phyloP scores from a whole-genome alignment of 306 rosid species.

The Prunus padus region DNA sequence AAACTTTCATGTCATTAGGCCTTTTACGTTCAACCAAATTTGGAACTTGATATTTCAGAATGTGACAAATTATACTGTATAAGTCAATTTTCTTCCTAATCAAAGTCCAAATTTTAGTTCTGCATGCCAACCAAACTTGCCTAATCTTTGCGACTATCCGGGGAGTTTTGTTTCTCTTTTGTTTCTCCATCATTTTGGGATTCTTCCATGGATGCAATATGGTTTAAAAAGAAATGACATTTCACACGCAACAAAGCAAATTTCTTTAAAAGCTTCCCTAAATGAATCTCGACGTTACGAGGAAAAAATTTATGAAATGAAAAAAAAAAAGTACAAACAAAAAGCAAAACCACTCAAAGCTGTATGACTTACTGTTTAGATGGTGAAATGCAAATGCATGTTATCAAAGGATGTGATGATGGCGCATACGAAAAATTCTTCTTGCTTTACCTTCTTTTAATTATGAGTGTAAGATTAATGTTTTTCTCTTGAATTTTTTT shows the following conservation, averaged over 20 bases:
- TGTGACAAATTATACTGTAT: not conserved
- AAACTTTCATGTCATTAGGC: not conserved
- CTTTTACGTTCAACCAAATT: not conserved
- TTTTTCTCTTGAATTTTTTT: too few relatives aligned
- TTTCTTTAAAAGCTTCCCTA: too few relatives aligned
- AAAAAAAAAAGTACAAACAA: too few relatives aligned
- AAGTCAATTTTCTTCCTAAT: not conserved
- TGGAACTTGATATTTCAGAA: not conserved
- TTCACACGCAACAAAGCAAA: not conserved
- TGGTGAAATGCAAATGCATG: too few relatives aligned
- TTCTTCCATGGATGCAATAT: not conserved
- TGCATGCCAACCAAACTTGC: not conserved
- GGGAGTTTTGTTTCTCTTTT: not conserved
- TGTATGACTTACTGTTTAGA: too few relatives aligned
- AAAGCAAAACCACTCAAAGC: too few relatives aligned
- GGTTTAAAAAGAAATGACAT: not conserved
- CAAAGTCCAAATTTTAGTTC: not conserved
- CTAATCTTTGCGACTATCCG: not conserved
- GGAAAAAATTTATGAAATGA: too few relatives aligned
- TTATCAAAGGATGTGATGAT: too few relatives aligned
- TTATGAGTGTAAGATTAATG: not conserved
- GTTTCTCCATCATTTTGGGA: not conserved
- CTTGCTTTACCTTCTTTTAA: not conserved
- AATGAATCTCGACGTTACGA: too few relatives aligned
- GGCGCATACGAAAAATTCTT: not conserved